Conservation (phyloP, 2,329 filamentous ascomycete genomes). For the Fusarium sp. region DNA sequence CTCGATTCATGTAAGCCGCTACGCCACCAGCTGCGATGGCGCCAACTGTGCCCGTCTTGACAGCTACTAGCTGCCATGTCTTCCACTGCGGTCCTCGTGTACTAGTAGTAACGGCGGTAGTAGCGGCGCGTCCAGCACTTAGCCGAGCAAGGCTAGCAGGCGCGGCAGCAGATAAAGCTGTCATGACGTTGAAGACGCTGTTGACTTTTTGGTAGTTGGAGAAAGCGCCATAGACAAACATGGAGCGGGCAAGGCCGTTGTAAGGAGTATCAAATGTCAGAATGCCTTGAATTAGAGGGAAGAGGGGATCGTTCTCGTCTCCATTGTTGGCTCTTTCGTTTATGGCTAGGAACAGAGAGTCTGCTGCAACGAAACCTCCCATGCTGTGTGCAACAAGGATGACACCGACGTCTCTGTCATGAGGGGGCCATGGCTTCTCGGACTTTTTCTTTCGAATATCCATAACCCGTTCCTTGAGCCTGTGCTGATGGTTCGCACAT, state of each 20-base stretch:
- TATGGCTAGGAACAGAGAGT: conserved; percentile 78
- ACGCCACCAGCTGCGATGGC: conserved; percentile 84
- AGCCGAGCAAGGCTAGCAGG: conserved; percentile 56
- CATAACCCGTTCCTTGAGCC: conserved; percentile 84
- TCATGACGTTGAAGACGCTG: conserved; percentile 68
- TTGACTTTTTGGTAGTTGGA: conserved; percentile 69
- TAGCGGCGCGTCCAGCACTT: conserved; percentile 33
- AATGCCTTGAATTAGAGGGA: conserved; percentile 83
- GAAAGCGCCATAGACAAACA: conserved; percentile 71
- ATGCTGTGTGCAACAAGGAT: conserved; percentile 86
- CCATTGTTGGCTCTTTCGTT: conserved; percentile 67
- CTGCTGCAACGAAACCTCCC: conserved; percentile 87
- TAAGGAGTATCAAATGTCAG: conserved; percentile 89
- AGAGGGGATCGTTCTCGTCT: conserved; percentile 63
- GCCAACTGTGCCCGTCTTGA: conserved; percentile 83
- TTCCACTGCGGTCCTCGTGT: conserved; percentile 58
- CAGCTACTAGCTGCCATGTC: conserved; percentile 72
- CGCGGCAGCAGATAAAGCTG: conserved; percentile 61
- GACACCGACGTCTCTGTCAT: conserved; percentile 82
- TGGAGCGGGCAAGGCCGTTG: conserved; percentile 70
- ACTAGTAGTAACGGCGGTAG: conserved; percentile 37
- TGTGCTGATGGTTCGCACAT: conserved; percentile 46
- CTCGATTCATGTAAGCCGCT: conserved; percentile 81
- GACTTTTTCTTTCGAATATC: conserved; percentile 77
- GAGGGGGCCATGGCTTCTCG: conserved; percentile 78